Base-by-base conservation (phyloP, 192 early-diverging fungal species). In the Coemansia sp. region DNA sequence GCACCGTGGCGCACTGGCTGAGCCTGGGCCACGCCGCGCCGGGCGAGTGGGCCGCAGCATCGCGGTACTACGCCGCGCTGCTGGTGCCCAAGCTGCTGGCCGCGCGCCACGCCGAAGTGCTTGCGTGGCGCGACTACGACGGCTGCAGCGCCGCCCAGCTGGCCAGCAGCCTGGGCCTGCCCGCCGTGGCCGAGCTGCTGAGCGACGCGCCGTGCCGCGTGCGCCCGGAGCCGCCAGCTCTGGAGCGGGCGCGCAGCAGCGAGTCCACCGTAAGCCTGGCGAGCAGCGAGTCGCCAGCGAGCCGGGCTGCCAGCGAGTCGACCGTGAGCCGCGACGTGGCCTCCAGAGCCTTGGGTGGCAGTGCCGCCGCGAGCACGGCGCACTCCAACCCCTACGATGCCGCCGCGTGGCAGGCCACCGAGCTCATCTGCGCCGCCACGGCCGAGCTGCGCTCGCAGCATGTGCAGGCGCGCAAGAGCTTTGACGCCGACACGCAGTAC, bases 1-100 rank as follows among this genome's bases (percentile, higher is more conserved):
- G 73, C 38, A 69, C 66, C 1, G 58, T 41, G 13, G 57, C 65
- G 8, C 73, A 76, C 54, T 76, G 73, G 73, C 55, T 60, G 31
- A 52, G 56, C 46, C 26, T 65, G 42, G 31, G 38, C 1, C 53
- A 54, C 22, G 15, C 18, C 13, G 22, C 49, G 2, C 17, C 18
- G 3, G 26, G 25, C 21, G 29, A 39, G 37, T 62, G 67, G 58
- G 34, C 34, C 18, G 27, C n/a, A 1, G 67, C 35, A 11, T 60
- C 73, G 17, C 36, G 37, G 31, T 51, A 69, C 47, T 69, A 69
- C 22, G 34, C 36, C 9, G 27, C 15, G 0, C 38, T 39, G 32
- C 53, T 69, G 17, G 39, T 53, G 0, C 61, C 19, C 17, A 52
- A 42, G 30, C 48, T 69, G 21, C 36, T 15, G 37, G 40, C 15